Conservation (phyloP, 257 asterid species). For the Galeopsis tetrahit region DNA sequence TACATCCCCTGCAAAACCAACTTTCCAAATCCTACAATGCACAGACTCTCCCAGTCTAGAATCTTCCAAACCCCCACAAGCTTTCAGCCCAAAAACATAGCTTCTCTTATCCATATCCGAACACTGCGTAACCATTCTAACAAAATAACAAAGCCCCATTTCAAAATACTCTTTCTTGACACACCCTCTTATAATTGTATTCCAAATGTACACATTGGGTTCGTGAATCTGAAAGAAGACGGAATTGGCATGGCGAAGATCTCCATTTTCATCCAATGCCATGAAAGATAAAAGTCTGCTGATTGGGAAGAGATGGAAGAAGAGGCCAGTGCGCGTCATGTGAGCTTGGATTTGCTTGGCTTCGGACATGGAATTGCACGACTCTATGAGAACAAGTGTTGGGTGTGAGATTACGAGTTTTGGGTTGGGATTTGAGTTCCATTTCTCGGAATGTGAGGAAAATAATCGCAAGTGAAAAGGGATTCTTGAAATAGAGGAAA, state of each 20-base stretch:
- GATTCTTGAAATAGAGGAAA: background rate
- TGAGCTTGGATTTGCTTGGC: slow-evolving; percentile 79
- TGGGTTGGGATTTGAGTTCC: slow-evolving; percentile 64
- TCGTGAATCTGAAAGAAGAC: slow-evolving; percentile 55
- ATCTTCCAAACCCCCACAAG: slow-evolving; percentile 54
- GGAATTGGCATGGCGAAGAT: slow-evolving; percentile 50
- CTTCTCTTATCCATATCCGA: slow-evolving; percentile 72
- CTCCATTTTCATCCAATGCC: slow-evolving; percentile 67
- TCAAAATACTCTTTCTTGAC: slow-evolving; percentile 49
- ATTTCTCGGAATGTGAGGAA: slow-evolving; percentile 51
- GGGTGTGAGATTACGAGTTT: slow-evolving; percentile 72
- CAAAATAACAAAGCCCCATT: slow-evolving; percentile 53
- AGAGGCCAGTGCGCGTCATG: slow-evolving; percentile 69
- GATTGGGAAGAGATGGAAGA: slow-evolving; percentile 70
- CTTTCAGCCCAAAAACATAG: slow-evolving; percentile 69
- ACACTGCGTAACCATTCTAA: slow-evolving; percentile 58
- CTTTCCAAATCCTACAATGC: slow-evolving; percentile 68
- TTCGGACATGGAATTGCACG: slow-evolving; percentile 74
- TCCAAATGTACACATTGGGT: slow-evolving; percentile 81
- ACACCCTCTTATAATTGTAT: slow-evolving; percentile 72
- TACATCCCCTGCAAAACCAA: slow-evolving; percentile 60
- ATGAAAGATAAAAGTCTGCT: slow-evolving; percentile 61
- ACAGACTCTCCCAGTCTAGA: slow-evolving; percentile 51
- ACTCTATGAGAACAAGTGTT: slow-evolving; percentile 72
- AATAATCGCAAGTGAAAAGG: slow-evolving; percentile 17